Percentiles rank a stretch among this genome's conserved stretches.
Conservation (phyloP, 2,329 filamentous ascomycete species). For the Verticillium nonalfalfae region DNA sequence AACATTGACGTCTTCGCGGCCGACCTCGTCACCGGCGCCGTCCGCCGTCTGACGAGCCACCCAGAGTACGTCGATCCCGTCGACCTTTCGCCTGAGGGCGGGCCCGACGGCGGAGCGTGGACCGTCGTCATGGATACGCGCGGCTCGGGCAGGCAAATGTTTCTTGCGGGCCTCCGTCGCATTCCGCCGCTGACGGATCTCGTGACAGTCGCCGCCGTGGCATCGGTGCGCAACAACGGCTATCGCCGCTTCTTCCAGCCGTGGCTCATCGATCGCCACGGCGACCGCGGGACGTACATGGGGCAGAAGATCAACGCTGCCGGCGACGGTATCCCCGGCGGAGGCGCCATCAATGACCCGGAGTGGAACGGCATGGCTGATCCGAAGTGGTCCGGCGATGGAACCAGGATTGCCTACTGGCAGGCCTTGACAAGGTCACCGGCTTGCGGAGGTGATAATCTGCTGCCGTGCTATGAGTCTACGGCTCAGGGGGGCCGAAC, state of each 20-base stretch:
- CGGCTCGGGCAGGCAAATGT: constrained; percentile 28
- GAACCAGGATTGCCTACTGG: constrained; percentile 31
- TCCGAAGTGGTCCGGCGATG: constrained; percentile 29
- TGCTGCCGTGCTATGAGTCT: constrained; percentile 28
- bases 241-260: constrained; percentile 33
- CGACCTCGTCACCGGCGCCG: constrained; percentile 24
- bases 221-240: constrained; percentile 35
- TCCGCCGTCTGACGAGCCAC: constrained; percentile 29
- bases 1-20: constrained; percentile 34
- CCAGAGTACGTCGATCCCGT: constrained; percentile 33
- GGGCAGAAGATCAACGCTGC: constrained; percentile 30
- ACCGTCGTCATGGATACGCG: constrained; percentile 32
- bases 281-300: constrained; percentile 32
- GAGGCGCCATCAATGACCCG: constrained; percentile 28
- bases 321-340: constrained; percentile 7
- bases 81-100: constrained; percentile 26
- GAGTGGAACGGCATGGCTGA: constrained; percentile 37
- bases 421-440: constrained; percentile 26
- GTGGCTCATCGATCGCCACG: constrained; percentile 29
- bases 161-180: constrained; percentile 22
- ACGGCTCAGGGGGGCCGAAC: constrained; percentile 27
- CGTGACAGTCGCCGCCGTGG: constrained; percentile 17
- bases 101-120: constrained; percentile 27
- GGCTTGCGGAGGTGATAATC: constrained; percentile 31
- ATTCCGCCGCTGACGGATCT: constrained; percentile 30